These are phyloP conservation scores for Pyrus communis DNA, from an alignment of 306 rosid genomes.

Conservation along the genomic window DNA sequence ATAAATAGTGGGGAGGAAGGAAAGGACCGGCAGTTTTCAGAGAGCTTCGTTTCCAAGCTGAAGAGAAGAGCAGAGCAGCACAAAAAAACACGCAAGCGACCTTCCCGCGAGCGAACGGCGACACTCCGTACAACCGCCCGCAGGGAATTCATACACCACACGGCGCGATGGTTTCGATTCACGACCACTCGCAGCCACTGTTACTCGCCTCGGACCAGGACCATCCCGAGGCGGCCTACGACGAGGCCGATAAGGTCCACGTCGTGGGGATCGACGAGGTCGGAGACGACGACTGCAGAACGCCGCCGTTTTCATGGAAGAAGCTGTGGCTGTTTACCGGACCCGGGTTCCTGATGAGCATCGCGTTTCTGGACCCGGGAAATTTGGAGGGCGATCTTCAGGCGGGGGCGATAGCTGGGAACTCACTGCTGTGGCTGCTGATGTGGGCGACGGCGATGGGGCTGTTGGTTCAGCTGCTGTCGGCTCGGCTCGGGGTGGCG, in stretches of 20 bases:
- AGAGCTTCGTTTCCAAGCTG: not conserved
- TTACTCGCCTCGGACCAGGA: conserved; percentile 27
- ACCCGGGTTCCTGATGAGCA: conserved; percentile 94
- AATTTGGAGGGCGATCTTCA: conserved; percentile 95
- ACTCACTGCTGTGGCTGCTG: conserved; percentile 83
- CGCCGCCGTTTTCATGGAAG: conserved; percentile 86
- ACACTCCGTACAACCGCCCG: not conserved
- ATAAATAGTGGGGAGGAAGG: not conserved
- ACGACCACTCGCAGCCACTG: conserved; percentile 36
- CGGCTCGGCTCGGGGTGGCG: conserved; percentile 93
- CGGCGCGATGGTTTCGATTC: conserved; percentile 32
- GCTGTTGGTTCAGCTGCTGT: conserved; percentile 67
- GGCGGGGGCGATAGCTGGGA: conserved; percentile 88
- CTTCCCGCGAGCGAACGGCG: not conserved
- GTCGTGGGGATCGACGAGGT: conserved; percentile 47
- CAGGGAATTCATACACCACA: not conserved
- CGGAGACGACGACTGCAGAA: not conserved
- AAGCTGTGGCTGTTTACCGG: conserved; percentile 96
- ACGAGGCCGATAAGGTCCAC: conserved; percentile 50
- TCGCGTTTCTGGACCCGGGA: conserved; percentile 91
- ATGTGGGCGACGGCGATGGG: conserved; percentile 96
- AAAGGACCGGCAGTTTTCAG: conserved; percentile 6
- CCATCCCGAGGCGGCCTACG: conserved; percentile 53
- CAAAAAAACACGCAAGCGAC: not conserved
- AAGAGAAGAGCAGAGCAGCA: not conserved